Percentiles rank a stretch among this genome's conserved stretches.
phyloP scores from a whole-genome alignment of 441 rosid species.

The Populus hybrid region DNA sequence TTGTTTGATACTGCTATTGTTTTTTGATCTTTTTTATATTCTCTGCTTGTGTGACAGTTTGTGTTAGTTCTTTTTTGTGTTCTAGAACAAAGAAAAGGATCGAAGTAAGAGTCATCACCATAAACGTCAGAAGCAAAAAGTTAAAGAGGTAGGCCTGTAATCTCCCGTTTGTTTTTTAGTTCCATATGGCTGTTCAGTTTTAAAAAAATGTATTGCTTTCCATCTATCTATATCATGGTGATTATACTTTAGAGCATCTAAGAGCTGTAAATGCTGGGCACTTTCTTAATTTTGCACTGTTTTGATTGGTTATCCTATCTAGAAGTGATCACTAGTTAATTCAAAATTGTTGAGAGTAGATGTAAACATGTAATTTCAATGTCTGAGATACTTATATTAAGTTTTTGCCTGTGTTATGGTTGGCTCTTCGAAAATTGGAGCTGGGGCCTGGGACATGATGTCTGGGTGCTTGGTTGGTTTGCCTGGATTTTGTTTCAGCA shows the following conservation, averaged over 20 bases:
- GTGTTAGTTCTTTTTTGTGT: slow-evolving; percentile 17
- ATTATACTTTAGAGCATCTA: background rate
- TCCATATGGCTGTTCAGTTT: background rate
- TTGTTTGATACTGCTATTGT: slow-evolving; percentile 6
- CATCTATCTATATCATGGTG: background rate
- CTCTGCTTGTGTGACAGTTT: slow-evolving; percentile 2
- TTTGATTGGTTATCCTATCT: background rate
- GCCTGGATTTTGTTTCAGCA: slow-evolving; percentile 54
- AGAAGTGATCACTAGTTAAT: background rate
- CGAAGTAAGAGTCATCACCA: slow-evolving; percentile 65
- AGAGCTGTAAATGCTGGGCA: background rate
- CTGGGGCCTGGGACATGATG: slow-evolving; percentile 83
- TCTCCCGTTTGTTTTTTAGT: slow-evolving; percentile 1
- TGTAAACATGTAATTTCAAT: background rate
- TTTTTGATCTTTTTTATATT: background rate
- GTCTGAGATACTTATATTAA: slow-evolving; percentile 55
- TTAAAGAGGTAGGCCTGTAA: slow-evolving; percentile 61
- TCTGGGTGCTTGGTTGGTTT: slow-evolving; percentile 55
- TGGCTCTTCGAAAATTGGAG: slow-evolving; percentile 95
- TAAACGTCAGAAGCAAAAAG: slow-evolving; percentile 67
- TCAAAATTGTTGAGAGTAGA: background rate
- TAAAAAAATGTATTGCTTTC: background rate
- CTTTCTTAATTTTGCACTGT: background rate
- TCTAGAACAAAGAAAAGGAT: slow-evolving; percentile 72
- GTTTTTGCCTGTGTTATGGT: slow-evolving; percentile 57